Evolutionary conservation across 345 rosid genomes (phyloP).

Genomic region (Cardiospermum halicacabum): DNA sequence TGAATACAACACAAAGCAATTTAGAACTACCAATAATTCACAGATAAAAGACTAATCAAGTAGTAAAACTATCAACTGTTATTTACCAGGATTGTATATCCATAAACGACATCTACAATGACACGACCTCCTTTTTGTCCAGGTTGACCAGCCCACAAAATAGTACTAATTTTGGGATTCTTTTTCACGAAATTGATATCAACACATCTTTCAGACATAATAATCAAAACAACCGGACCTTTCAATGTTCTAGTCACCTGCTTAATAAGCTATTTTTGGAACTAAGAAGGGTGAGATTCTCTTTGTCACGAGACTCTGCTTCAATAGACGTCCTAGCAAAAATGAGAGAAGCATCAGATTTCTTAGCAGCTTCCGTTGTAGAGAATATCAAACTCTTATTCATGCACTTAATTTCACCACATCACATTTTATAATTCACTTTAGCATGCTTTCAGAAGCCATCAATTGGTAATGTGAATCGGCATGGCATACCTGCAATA

Average conservation of each 20-base stretch:
- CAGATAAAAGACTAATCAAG: too few species aligned
- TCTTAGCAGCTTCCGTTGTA: conserved; percentile 30
- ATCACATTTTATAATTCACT: conserved; percentile 35
- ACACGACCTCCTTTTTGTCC: conserved; percentile 69
- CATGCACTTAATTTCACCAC: conserved; percentile 38
- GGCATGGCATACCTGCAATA: conserved; percentile 42
- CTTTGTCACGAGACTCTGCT: conserved; percentile 52
- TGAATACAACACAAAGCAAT: not conserved
- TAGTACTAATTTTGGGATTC: conserved; percentile 26
- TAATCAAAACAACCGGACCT: conserved; percentile 54
- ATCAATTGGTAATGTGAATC: conserved; percentile 35
- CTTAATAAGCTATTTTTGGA: conserved; percentile 40
- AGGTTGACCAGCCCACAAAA: conserved; percentile 71
- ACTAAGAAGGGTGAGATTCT: conserved; percentile 51
- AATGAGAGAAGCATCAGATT: conserved; percentile 45
- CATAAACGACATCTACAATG: conserved; percentile 60
- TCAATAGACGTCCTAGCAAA: conserved; percentile 44
- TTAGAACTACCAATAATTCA: too few species aligned
- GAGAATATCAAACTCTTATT: conserved; percentile 27
- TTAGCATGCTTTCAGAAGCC: conserved; percentile 30
- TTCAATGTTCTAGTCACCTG: conserved; percentile 38
- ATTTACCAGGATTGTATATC: conserved; percentile 60
- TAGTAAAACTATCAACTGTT: too few species aligned
- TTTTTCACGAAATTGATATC: conserved; percentile 46
- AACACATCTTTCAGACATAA: conserved; percentile 53